Base-by-base conservation (phyloP, 2,329 filamentous ascomycete species). In the Bipolaris victoriae region DNA sequence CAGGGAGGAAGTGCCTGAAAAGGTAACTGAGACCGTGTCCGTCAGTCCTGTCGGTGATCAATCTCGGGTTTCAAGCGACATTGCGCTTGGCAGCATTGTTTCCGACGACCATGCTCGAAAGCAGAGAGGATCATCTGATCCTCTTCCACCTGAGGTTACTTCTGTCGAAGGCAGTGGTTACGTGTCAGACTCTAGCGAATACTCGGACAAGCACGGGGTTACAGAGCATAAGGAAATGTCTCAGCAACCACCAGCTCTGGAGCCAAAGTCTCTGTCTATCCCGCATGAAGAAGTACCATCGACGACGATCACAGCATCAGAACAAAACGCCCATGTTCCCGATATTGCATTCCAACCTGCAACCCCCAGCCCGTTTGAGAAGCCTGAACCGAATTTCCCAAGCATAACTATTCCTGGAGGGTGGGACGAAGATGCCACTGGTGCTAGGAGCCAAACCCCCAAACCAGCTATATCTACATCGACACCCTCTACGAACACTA, bases 101-200 rank as follows among this genome's bases (percentile, higher is more conserved):
- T 70, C 79, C 6, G 81, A 84, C 43, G 86, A 89, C 49, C 79
- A 83, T 46, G 79, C 78, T 4, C 75, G 80, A 3, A 84, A 81
- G 59, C 58, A 60, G 16, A 40, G 45, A n/a, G 31, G 55, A 16
- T 16, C 54, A 9, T 80, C 84, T 50, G 85, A 90, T 60, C 89
- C 90, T 15, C 73, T 92, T 33, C 87, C 90, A 4, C 88, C 88
- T 1, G 83, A 91, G 15, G 87, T 90, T 11, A 89, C 88, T 0
- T 88, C 87, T 1, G 83, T 89, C 16, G 88, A 92, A 69, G 86
- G 84, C 9, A 83, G 77, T 53, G 88, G 85, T 1, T 87, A 90
- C 62, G 76, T 81, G 13, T 90, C 87, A 13, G 86, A 89, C 57
- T 85, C 82, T n/a, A 73, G 70, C 52, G 65, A 70, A 10, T 62